phyloP scores from a whole-genome alignment of 768 basidiomycete genomes.

The Mrakia blollopis region DNA sequence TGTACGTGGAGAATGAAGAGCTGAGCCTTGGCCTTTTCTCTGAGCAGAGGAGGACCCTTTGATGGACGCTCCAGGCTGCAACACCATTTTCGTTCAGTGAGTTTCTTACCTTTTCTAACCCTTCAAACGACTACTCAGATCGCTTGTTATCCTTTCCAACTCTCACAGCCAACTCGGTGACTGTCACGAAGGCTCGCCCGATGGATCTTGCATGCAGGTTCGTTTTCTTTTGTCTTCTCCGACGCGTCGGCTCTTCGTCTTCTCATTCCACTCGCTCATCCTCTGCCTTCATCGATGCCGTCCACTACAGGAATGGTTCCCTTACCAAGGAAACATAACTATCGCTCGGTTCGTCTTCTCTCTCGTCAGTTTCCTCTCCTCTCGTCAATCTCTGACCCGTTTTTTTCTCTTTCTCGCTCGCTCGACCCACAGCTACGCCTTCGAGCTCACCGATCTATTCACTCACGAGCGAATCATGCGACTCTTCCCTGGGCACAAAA shows the following conservation, averaged over 20 bases:
- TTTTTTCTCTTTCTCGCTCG: background rate
- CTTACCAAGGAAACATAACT: slow-evolving; percentile 30
- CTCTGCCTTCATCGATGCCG: background rate
- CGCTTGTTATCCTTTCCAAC: no score
- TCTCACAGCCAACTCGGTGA: slow-evolving; percentile 29
- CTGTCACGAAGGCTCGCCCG: slow-evolving; percentile 30
- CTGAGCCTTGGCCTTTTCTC: background rate
- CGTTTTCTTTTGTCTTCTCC: background rate
- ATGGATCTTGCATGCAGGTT: slow-evolving; percentile 30
- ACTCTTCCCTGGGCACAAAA: slow-evolving; percentile 25
- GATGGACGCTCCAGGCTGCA: slow-evolving; percentile 32
- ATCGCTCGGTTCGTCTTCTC: slow-evolving; percentile 13
- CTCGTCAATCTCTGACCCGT: background rate
- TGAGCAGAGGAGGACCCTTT: slow-evolving; percentile 27
- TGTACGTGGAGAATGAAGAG: background rate
- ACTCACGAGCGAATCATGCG: slow-evolving; percentile 29
- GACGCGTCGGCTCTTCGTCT: background rate
- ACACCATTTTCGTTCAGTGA: slow-evolving; percentile 25
- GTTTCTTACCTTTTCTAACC: background rate
- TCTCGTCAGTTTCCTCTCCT: background rate
- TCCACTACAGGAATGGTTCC: slow-evolving; percentile 21
- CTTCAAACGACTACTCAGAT: background rate
- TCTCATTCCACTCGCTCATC: background rate
- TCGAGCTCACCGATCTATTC: slow-evolving; percentile 30
- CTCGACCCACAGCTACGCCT: slow-evolving; percentile 26